Evolutionary conservation across 2,329 filamentous ascomycete genomes (phyloP), one percentile per base, ranked within the genome.

Genomic region (Phoma sp.): DNA sequence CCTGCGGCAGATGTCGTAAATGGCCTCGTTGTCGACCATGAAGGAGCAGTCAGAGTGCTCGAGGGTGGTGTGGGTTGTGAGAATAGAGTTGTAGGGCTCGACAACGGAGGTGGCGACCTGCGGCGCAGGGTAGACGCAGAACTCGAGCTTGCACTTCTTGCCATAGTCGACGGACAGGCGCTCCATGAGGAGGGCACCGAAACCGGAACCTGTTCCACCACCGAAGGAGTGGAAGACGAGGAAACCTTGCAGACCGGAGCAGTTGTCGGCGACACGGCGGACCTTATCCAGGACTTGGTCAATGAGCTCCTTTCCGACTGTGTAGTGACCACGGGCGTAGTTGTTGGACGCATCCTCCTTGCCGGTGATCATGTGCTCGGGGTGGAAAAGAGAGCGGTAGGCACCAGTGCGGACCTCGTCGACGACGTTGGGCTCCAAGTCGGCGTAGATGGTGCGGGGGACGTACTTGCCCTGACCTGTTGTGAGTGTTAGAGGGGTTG

Each of bases 261-360:
- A 99, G 87, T 95, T 96, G 80, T 99, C 73, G 79, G 95, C 93
- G 69, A 98, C 93, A 70, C 91, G 91, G 79, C 95, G 91, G 67
- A 99, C 90, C 86, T 96, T 96, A 86, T 99, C 95, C 68, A 98
- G 83, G 60, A 98, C 95, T 78, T 93, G 89, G 79, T 99, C 95
- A 71, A 98, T 97, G 79, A 99, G 87, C 85, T 99, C 95, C 87
- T 98, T 98, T 78, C 95, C 95, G 71, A 98, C 93, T 62, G 95
- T 99, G 86, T 99, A 99, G 85, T 99, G 95, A 68, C 95, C 95
- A 86, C 95, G 93, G 71, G 95, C 95, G 77, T 98, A 98, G 89
- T 99, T 99, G 90, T 99, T 99, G 69, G 93, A 97, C 68, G 95
- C 95, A 88, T 98, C 95, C 86, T 98, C 95, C 89, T 98, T 98